Conservation (phyloP, 345 rosid species). For the Corchorus capsularis region DNA sequence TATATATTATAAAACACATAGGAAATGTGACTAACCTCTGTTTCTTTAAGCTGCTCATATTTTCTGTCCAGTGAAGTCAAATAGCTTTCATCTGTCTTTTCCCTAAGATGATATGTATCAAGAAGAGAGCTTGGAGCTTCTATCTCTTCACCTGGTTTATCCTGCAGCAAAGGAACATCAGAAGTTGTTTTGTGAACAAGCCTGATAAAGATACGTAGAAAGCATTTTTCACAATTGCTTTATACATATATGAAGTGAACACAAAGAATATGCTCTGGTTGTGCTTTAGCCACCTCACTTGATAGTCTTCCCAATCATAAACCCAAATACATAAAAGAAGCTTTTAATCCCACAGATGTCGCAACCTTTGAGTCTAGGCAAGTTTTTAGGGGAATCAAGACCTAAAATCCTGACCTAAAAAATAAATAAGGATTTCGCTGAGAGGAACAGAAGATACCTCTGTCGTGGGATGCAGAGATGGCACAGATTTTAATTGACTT, state of each 20-base stretch:
- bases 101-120: slow-evolving; percentile 67
- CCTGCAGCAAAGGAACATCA: slow-evolving; percentile 36
- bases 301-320: not conserved
- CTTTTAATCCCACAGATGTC: not conserved
- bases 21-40: slow-evolving; percentile 41
- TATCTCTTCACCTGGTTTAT: slow-evolving; percentile 30
- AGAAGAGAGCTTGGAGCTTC: slow-evolving; percentile 61
- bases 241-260: not conserved
- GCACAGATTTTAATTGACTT: slow-evolving; percentile 22
- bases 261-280: not conserved
- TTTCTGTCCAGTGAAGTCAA: slow-evolving; percentile 20
- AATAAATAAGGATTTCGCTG: not conserved
- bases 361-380: not conserved
- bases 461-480: slow-evolving; percentile 24
- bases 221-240: not conserved
- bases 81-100: slow-evolving; percentile 39
- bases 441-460: slow-evolving; percentile 35
- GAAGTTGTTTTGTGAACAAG: not conserved
- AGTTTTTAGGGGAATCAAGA: not conserved
- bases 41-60: slow-evolving; percentile 35
- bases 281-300: not conserved
- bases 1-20: slow-evolving; percentile 8
- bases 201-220: not conserved
- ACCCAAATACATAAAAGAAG: not conserved
- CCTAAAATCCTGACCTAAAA: slow-evolving; percentile 1